Evolutionary conservation across 805 yeast genomes (phyloP).

Genomic region (Vanderwaltozyma tropicalis): DNA sequence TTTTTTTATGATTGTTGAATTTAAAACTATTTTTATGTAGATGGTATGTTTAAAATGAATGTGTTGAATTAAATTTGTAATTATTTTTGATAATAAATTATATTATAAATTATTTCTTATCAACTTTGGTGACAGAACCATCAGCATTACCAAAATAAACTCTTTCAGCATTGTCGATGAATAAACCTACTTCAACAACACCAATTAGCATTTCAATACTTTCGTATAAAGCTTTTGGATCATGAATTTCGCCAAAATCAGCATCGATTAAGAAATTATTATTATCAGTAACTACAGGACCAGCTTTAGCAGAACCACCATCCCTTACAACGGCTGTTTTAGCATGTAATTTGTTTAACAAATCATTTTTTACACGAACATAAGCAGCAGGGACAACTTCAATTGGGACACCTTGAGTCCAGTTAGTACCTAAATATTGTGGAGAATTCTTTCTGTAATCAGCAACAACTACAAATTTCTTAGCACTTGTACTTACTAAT

Average conservation of each 20-base stretch:
- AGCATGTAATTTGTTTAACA: conserved; percentile 31
- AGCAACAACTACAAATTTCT: conserved; percentile 76
- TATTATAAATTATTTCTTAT: not conserved
- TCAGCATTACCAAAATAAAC: conserved; percentile 84
- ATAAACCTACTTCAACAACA: conserved; percentile 93
- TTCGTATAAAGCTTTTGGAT: conserved; percentile 44
- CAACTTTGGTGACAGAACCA: conserved; percentile 40
- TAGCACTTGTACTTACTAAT: conserved; percentile 74
- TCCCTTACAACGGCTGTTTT: conserved; percentile 68
- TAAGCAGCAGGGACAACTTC: conserved; percentile 89
- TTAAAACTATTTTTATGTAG: too few species aligned
- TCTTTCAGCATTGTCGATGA: conserved; percentile 55
- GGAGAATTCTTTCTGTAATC: conserved; percentile 79
- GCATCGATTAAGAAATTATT: conserved; percentile 90
- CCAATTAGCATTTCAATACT: conserved; percentile 72
- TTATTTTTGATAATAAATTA: not conserved
- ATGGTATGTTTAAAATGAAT: too few species aligned
- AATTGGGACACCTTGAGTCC: conserved; percentile 91
- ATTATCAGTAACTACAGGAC: conserved; percentile 93
- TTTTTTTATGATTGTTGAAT: too few species aligned
- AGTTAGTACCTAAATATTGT: conserved; percentile 55
- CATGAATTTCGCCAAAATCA: conserved; percentile 67
- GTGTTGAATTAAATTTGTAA: too few species aligned
- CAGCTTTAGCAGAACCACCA: conserved; percentile 90
- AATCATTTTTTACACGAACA: conserved; percentile 59